phyloP scores from a whole-genome alignment of 2,329 filamentous ascomycete species.

The Zelopaecilomyces penicillatus region DNA sequence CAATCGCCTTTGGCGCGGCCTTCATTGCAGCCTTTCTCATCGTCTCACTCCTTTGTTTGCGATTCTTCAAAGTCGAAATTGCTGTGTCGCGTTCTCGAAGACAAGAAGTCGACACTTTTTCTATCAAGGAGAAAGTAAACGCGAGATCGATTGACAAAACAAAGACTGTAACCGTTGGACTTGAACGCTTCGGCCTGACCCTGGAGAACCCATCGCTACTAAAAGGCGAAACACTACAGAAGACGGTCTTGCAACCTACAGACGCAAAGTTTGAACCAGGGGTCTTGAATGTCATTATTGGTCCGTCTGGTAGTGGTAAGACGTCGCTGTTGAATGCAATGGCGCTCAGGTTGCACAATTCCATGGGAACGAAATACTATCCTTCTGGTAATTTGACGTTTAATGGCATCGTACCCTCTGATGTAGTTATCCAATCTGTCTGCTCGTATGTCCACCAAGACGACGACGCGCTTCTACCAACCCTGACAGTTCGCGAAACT shows the following conservation, averaged over 20 bases:
- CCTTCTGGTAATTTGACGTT: constrained; percentile 57
- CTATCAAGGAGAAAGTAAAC: constrained; percentile 62
- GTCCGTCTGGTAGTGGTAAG: constrained; percentile 69
- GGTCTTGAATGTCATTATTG: constrained; percentile 69
- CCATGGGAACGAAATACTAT: constrained; percentile 52
- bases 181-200: constrained; percentile 55
- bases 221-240: constrained; percentile 43
- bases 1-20: constrained; percentile 53
- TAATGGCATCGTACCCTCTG: constrained; percentile 60
- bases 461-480: constrained; percentile 66
- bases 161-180: constrained; percentile 54
- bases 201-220: constrained; percentile 52
- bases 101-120: constrained; percentile 53
- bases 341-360: constrained; percentile 57
- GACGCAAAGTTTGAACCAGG: constrained; percentile 60
- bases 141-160: constrained; percentile 42
- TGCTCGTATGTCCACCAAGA: constrained; percentile 74
- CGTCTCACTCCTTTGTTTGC: constrained; percentile 52
- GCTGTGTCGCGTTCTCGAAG: constrained; percentile 55
- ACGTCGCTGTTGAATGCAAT: constrained; percentile 67
- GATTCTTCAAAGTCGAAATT: constrained; percentile 59
- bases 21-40: constrained; percentile 57
- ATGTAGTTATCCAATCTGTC: constrained; percentile 60
- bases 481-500: constrained; percentile 68
- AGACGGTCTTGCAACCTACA: constrained; percentile 58